Conservation (phyloP, 2,329 filamentous ascomycete species). For the Fusarium sp. region DNA sequence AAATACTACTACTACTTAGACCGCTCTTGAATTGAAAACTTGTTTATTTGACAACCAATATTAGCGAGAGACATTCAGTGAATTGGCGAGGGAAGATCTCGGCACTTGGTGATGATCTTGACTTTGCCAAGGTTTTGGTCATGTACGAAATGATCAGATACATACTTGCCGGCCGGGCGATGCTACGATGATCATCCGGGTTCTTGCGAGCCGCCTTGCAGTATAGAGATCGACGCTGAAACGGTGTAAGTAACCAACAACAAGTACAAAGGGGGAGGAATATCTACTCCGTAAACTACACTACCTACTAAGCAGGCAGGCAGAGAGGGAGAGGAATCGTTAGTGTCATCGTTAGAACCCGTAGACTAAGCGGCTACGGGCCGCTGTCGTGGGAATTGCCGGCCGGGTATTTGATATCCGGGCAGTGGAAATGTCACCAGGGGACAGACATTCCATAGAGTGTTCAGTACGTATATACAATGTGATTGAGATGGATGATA, state of each 20-base stretch:
- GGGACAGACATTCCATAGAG: not conserved
- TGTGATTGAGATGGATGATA: not conserved
- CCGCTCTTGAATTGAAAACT: not conserved
- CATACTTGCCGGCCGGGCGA: not conserved
- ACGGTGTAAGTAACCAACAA: not conserved
- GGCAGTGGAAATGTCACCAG: not conserved
- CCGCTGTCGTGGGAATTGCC: slow-evolving; percentile 1
- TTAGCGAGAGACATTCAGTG: not conserved
- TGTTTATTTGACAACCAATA: not conserved
- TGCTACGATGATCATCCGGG: not conserved
- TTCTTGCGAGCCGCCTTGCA: not conserved
- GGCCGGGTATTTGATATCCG: not conserved
- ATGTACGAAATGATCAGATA: not conserved
- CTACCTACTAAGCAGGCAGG: too few relatives aligned
- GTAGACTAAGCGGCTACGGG: not conserved
- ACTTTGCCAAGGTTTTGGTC: not conserved
- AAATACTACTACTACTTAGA: slow-evolving; percentile 31
- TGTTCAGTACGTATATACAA: not conserved
- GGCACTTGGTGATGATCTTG: slow-evolving; percentile 1
- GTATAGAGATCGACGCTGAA: not conserved
- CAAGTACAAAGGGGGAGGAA: not conserved
- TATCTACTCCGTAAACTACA: too few relatives aligned
- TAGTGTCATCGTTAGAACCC: not conserved
- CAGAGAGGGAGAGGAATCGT: not conserved
- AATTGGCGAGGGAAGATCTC: not conserved